Base-by-base conservation (phyloP, 1,139 yeast genomes). In the Scheffersomyces stambukii region DNA sequence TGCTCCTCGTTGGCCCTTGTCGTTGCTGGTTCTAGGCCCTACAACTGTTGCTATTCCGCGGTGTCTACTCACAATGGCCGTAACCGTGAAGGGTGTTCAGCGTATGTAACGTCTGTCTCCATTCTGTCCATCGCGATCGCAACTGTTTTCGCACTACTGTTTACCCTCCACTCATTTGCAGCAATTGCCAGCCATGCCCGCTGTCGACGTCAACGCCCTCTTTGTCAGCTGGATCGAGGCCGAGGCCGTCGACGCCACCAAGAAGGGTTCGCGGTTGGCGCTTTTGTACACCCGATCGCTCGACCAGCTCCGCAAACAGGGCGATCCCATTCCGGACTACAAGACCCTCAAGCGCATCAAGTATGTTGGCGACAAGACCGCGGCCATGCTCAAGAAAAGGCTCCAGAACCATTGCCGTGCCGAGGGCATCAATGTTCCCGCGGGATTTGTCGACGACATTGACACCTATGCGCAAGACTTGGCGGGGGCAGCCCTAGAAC, bases 281-380 rank as follows among this genome's bases (percentile, higher is more conserved):
- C 50, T 62, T 25, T 61, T 71, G 1, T 75, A 73, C 39, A 57
- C 58, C 33, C 55, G 64, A 30, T 81, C 84, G 2, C 46, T 70
- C 31, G 70, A 60, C 20, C 62, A 70, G 19, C 46, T 81, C 22
- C 51, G 58, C 23, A 51, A 57, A 10, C 62, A 64, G 32, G 69
- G 67, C 1, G 52, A 54, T 4, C 55, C 61, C 13, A 66, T 79
- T 11, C 33, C 43, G 6, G 75, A 74, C 39, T 76, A 82, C 4
- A 54, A 63, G 20, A 67, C 79, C 22, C 58, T 82, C 28, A 51
- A 54, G 12, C 62, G 60, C 46, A 57, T 82, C 25, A 75, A 67
- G 38, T 75, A 52, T 34, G 62, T 82, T 17, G 93, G 93, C 1
- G 78, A 70, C n/a, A 75, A 75, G 35, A 74, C 81, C 8, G 74